Evolutionary conservation across 2,329 filamentous ascomycete species (phyloP).

Genomic region (Ascochyta clinopodiicola): DNA sequence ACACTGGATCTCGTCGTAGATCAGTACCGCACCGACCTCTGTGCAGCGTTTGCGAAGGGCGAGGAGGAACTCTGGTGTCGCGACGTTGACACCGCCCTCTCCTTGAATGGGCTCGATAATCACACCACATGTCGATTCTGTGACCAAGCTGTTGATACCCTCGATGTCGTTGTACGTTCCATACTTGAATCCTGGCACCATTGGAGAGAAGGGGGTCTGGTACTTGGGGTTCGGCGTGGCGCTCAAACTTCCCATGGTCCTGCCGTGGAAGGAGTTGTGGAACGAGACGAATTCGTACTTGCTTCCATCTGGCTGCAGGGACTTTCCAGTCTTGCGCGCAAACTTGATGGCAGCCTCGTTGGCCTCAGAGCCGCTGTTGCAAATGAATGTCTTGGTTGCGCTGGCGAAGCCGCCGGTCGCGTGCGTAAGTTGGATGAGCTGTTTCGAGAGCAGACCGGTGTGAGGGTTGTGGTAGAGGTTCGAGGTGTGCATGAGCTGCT

Average conservation of each 20-base stretch:
- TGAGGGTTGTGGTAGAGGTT: constrained; percentile 98
- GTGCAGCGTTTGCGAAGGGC: constrained; percentile 85
- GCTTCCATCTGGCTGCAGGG: constrained; percentile 69
- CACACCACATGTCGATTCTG: constrained; percentile 86
- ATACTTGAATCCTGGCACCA: constrained; percentile 92
- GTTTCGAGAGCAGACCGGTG: constrained; percentile 86
- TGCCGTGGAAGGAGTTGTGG: constrained; percentile 89
- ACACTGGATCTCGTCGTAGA: constrained; percentile 98
- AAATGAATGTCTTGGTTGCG: constrained; percentile 83
- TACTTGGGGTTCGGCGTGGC: constrained; percentile 98
- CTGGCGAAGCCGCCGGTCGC: constrained; percentile 82
- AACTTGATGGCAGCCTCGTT: constrained; percentile 99
- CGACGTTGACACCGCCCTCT: constrained; percentile 89
- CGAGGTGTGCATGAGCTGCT: constrained; percentile 86
- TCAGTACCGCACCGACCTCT: constrained; percentile 84
- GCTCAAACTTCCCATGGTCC: constrained; percentile 94
- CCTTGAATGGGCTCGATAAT: constrained; percentile 98
- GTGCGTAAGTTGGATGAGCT: constrained; percentile 81
- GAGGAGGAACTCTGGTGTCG: constrained; percentile 79
- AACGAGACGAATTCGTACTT: constrained; percentile 93
- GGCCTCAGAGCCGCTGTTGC: constrained; percentile 95
- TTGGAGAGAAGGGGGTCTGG: constrained; percentile 90
- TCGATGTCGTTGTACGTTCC: constrained; percentile 84
- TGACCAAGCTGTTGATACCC: constrained; percentile 75
- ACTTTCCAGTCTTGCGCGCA: constrained; percentile 86